Evolutionary conservation across 495 filamentous ascomycete species (phyloP).

Genomic region (Tetracladium setigerum): DNA sequence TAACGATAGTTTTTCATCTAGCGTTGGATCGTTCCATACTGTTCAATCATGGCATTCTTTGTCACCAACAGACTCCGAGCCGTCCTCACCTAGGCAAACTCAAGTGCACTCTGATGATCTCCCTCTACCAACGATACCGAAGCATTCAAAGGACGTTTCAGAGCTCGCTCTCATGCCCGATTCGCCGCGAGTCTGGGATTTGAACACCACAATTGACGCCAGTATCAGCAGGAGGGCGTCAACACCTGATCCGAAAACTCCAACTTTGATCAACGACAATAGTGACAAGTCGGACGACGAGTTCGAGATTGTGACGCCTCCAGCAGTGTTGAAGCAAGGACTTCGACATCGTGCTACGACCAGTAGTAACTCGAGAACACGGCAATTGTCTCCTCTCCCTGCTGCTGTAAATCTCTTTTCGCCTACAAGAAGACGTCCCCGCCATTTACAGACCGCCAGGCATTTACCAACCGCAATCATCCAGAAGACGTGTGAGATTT

Average conservation of each 20-base stretch:
- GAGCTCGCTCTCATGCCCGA: conserved; percentile 36
- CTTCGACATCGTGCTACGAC: conserved; percentile 45
- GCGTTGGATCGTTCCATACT: conserved; percentile 41
- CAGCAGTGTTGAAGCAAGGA: conserved; percentile 25
- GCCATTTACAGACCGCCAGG: conserved; percentile 32
- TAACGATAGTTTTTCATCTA: conserved; percentile 22
- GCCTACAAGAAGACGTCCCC: conserved; percentile 30
- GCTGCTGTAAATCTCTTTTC: conserved; percentile 56
- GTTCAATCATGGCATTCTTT: conserved; percentile 55
- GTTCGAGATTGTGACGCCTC: conserved; percentile 36
- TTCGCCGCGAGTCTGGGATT: conserved; percentile 22
- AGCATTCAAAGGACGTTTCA: conserved; percentile 29
- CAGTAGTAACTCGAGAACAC: conserved; percentile 41
- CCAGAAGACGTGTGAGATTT: conserved; percentile 64
- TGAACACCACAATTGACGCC: conserved; percentile 25
- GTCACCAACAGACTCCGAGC: conserved; percentile 37
- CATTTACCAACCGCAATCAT: conserved; percentile 61
- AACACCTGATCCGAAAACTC: conserved; percentile 46
- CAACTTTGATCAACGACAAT: conserved; percentile 21
- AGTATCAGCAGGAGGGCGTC: conserved; percentile 28
- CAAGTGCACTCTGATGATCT: conserved; percentile 29
- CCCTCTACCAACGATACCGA: conserved; percentile 14
- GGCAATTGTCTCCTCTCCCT: conserved; percentile 64
- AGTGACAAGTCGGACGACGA: conserved; percentile 27
- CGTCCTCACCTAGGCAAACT: conserved; percentile 29